A percentile compares a stretch with the other conserved stretches of the same genome.
Conservation (phyloP, 129 eudicot species). For the Glebionis coronaria region DNA sequence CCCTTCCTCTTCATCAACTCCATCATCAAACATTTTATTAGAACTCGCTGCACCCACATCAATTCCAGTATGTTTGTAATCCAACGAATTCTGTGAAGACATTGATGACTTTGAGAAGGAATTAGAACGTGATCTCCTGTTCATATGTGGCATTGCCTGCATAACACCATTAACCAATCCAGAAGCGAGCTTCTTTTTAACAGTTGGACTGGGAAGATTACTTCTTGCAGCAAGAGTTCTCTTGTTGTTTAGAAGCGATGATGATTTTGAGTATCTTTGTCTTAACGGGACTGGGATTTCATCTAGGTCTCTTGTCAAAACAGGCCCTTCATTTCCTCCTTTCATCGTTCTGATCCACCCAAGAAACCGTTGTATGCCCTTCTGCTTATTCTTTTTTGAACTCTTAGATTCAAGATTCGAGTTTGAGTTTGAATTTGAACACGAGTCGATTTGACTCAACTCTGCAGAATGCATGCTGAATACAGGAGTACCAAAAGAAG, state of each 20-base stretch:
- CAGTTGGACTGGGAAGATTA: conserved; percentile 62
- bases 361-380: conserved; percentile 52
- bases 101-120: conserved; percentile 47
- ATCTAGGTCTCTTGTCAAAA: conserved; percentile 31
- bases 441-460: conserved; percentile 31
- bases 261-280: conserved; percentile 51
- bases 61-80: conserved; percentile 32
- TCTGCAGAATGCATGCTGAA: conserved; percentile 26
- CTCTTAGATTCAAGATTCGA: conserved; percentile 24
- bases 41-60: conserved; percentile 49
- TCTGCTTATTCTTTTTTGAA: conserved; percentile 31
- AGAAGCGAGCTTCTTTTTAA: conserved; percentile 71
- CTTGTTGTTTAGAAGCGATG: conserved; percentile 63
- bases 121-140: conserved; percentile 40
- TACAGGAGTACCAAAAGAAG: conserved; percentile 28
- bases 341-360: conserved; percentile 63
- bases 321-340: conserved; percentile 25
- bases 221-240: conserved; percentile 74
- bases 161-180: conserved; percentile 65
- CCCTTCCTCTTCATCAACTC: conserved; percentile 37
- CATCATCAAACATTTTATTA: conserved; percentile 36
- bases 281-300: conserved; percentile 60
- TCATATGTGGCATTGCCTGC: conserved; percentile 53
- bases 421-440: conserved; percentile 33
- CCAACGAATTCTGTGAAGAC: conserved; percentile 52